phyloP scores from a whole-genome alignment of 257 asterid genomes.

The Galeopsis tetrahit region DNA sequence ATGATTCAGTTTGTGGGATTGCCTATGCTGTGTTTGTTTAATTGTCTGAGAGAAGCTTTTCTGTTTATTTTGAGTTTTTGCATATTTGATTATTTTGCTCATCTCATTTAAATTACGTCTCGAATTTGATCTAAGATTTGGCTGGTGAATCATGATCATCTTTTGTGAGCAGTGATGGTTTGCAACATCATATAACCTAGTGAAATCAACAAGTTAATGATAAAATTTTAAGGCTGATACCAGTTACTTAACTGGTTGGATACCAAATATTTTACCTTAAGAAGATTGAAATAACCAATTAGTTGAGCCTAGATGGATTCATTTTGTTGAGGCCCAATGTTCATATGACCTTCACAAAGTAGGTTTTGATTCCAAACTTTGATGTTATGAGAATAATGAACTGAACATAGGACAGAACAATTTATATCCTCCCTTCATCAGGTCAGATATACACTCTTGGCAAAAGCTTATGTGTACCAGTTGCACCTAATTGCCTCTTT shows the following conservation, averaged over 20 bases:
- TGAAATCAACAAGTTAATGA: neutral
- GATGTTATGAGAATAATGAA: neutral
- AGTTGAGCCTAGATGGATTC: neutral
- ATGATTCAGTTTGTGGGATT: neutral
- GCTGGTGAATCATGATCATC: too few species aligned
- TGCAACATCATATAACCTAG: neutral
- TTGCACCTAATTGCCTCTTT: too few species aligned
- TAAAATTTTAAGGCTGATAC: neutral
- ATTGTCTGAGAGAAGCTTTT: neutral
- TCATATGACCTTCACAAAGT: neutral
- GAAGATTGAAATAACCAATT: neutral
- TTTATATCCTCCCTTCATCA: neutral
- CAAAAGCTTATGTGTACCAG: too few species aligned
- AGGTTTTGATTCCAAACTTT: neutral
- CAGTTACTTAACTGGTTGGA: neutral
- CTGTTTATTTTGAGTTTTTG: neutral
- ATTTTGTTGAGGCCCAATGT: neutral
- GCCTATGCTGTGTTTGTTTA: neutral
- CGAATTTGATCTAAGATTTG: neutral
- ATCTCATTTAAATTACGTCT: neutral
- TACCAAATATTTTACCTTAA: neutral
- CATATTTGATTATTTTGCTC: neutral
- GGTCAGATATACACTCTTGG: too few species aligned
- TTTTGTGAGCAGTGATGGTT: too few species aligned
- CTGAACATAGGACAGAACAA: neutral